Evolutionary conservation across 495 filamentous ascomycete genomes (phyloP), one percentile per base, ranked within the genome.

Genomic region (Neurospora sp.): DNA sequence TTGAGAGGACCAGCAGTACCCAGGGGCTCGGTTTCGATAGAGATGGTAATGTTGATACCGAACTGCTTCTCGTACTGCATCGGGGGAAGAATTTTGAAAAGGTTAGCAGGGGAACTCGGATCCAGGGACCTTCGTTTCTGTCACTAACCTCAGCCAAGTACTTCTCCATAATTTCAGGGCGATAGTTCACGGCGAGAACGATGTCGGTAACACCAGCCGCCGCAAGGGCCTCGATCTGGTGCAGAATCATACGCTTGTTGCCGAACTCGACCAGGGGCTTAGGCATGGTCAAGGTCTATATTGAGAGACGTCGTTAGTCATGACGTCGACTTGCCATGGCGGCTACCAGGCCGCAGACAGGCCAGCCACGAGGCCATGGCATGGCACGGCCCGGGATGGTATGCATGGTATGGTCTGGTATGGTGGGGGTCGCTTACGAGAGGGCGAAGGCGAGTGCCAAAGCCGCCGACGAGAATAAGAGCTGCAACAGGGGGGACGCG

Each of bases 381-480:
- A 37, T 69, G 68, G 17, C 12, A 4, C 35, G 68, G 73, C 70
- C 74, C 70, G 31, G 37, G 41, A 40, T 68, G 72, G 44, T 45
- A 53, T 69, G 65, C 38, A 75, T 71, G 78, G 70, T 22, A 40
- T 45, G 22, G 40, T 65, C 31, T 14, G 16, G 48, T 68, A 48
- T 35, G 27, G 39, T 65, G 73, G 70, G 76, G 73, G 74, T 72
- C 69, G 40, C 93, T 83, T 92, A 98, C 94, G 84, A 99, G 88
- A 84, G 96, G 96, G 81, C 96, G 93, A 76, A 99, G 90, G 83
- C 96, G 95, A 83, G 96, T 99, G 81, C 96, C 96, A 84, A 98
- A 99, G 81, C 96, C 96, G 86, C 96, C 96, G 83, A 99, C 96
- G 80, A 99, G 95, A 91, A 99, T 98, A 80, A 99, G 90, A 83